These are phyloP conservation scores for Boletus rubroflammeus DNA, from an alignment of 768 basidiomycete species.

Conservation along the genomic window DNA sequence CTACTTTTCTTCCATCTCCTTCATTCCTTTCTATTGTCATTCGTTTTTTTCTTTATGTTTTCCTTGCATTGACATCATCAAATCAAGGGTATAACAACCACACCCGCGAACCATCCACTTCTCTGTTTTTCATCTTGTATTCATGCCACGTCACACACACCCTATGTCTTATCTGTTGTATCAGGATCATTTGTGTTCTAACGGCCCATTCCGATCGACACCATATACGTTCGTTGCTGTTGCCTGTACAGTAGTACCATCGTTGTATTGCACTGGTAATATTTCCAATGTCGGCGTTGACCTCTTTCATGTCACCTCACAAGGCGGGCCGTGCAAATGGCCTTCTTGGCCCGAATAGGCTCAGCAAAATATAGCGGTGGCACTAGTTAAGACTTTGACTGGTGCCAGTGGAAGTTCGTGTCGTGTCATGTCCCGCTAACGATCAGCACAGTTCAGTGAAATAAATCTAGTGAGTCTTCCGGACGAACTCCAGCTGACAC, in stretches of 20 bases:
- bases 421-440: no score
- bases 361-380: no score
- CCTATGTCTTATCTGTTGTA: conserved; percentile 8
- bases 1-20: neutral
- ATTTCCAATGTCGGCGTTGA: neutral
- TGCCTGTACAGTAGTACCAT: conserved; percentile 7
- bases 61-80: conserved; percentile 9
- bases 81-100: conserved; percentile 6
- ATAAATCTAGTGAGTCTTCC: no score
- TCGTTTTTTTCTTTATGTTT: conserved; percentile 7
- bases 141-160: conserved; percentile 2
- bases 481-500: no score
- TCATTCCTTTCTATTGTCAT: conserved; percentile 3
- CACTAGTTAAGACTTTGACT: no score
- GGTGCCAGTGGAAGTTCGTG: no score
- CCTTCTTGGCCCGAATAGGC: no score
- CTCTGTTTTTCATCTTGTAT: conserved; percentile 12
- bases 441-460: no score
- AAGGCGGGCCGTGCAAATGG: neutral
- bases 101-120: conserved; percentile 6
- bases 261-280: conserved; percentile 4
- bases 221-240: conserved; percentile 2
- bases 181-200: conserved; percentile 3
- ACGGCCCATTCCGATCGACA: neutral
- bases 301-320: neutral